Evolutionary conservation across 495 filamentous ascomycete species (phyloP).

Genomic region (Hapsidospora chrysogenum): DNA sequence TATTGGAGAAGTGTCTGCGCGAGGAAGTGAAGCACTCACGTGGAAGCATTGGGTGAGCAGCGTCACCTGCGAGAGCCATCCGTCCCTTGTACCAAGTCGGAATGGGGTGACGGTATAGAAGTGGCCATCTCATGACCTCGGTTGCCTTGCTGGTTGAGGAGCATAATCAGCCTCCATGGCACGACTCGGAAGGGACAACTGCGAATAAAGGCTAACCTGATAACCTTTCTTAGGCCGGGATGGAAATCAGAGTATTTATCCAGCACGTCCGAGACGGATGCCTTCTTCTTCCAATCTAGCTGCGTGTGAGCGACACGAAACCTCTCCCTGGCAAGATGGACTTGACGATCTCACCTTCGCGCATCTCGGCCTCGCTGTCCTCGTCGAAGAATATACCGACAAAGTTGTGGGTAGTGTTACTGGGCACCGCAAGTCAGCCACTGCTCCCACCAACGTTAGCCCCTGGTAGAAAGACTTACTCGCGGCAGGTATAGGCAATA

Average conservation of each 20-base stretch:
- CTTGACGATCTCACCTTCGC: no score
- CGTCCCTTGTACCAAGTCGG: constrained; percentile 18
- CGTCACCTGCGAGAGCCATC: constrained; percentile 26
- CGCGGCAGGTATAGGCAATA: constrained; percentile 19
- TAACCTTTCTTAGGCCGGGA: constrained; percentile 6
- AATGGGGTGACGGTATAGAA: constrained; percentile 18
- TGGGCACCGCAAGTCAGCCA: constrained; percentile 2
- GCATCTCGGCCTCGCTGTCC: no score
- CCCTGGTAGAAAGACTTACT: not conserved
- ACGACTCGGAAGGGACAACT: no score
- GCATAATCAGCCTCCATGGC: no score
- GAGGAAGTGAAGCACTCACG: constrained; percentile 7
- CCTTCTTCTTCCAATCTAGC: constrained; percentile 11
- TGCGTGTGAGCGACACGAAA: no score
- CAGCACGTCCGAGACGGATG: constrained; percentile 10
- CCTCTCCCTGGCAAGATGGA: no score
- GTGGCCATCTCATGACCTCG: constrained; percentile 27
- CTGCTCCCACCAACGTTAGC: not conserved
- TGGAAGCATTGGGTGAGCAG: constrained; percentile 33
- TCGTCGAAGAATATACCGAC: no score
- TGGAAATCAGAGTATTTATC: constrained; percentile 8
- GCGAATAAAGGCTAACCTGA: no score
- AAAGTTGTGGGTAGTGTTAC: constrained; percentile 23
- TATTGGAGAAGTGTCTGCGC: no score
- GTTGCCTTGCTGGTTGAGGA: constrained; percentile 17